These are phyloP conservation scores for Verticillium longisporum DNA, from an alignment of 2,329 filamentous ascomycete genomes.

Conservation along the genomic window DNA sequence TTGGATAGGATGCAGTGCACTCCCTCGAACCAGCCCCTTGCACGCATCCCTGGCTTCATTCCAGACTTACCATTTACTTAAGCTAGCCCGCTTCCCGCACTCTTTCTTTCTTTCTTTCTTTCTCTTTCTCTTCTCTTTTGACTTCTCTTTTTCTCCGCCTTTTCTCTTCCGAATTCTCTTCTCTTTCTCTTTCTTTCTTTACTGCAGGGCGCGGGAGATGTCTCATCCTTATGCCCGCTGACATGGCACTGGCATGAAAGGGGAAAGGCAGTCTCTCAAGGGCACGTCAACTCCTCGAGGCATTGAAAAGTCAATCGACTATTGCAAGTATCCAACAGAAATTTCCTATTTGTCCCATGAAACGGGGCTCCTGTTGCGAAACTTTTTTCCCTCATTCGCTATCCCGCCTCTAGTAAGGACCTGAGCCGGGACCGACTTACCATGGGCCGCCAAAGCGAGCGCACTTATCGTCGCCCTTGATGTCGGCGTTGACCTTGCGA, in stretches of 20 bases:
- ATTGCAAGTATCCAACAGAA: background rate
- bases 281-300: background rate
- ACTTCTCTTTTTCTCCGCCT: background rate
- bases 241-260: background rate
- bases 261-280: background rate
- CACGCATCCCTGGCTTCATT: background rate
- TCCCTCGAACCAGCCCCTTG: background rate
- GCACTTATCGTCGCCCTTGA: background rate
- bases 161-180: constrained; percentile 1
- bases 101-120: constrained; percentile 2
- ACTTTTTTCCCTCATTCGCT: background rate
- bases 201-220: background rate
- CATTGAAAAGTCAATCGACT: background rate
- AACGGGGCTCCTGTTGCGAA: background rate
- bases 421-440: background rate
- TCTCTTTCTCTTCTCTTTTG: constrained; percentile 3
- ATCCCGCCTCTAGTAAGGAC: background rate
- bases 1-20: background rate
- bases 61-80: background rate
- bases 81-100: background rate
- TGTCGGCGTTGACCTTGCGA: constrained; percentile 28
- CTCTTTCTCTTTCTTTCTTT: constrained; percentile 4
- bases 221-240: background rate
- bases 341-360: background rate
- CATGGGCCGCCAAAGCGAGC: background rate